phyloP scores from a whole-genome alignment of 2,329 filamentous ascomycete species.

The Aspergillus calidoustus region DNA sequence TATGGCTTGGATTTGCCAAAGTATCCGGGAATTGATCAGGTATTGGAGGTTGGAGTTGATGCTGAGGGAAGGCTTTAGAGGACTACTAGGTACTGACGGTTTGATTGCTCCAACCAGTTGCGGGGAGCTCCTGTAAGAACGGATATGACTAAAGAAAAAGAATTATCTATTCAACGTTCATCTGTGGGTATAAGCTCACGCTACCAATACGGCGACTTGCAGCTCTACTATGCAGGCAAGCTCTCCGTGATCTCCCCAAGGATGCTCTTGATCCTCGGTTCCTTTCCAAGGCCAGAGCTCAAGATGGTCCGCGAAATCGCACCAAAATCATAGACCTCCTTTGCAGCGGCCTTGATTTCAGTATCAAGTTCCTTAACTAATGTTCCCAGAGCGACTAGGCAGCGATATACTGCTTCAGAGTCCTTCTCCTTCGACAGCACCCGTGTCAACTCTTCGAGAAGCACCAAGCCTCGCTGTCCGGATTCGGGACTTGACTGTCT shows the following conservation, averaged over 20 bases:
- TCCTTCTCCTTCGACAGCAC: conserved; percentile 72
- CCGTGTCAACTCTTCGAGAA: conserved; percentile 66
- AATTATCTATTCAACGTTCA: conserved; percentile 7
- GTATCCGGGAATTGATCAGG: conserved; percentile 86
- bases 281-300: conserved; percentile 55
- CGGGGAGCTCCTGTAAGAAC: too few relatives aligned
- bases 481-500: conserved; percentile 46
- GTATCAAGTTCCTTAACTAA: conserved; percentile 64
- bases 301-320: conserved; percentile 54
- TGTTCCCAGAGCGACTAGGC: conserved; percentile 82
- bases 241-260: conserved; percentile 62
- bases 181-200: neutral
- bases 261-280: conserved; percentile 64
- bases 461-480: conserved; percentile 53
- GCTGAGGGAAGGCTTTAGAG: conserved; percentile 40
- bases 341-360: conserved; percentile 62
- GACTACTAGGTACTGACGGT: neutral
- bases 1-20: conserved; percentile 82
- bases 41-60: conserved; percentile 71
- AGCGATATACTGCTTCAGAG: conserved; percentile 80
- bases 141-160: too few relatives aligned
- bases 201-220: conserved; percentile 3
- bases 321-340: conserved; percentile 60
- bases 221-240: conserved; percentile 22
- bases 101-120: neutral